Conservation (phyloP, 164 flowering plant genomes). For the Kalanchoe fedtschenkoi region DNA sequence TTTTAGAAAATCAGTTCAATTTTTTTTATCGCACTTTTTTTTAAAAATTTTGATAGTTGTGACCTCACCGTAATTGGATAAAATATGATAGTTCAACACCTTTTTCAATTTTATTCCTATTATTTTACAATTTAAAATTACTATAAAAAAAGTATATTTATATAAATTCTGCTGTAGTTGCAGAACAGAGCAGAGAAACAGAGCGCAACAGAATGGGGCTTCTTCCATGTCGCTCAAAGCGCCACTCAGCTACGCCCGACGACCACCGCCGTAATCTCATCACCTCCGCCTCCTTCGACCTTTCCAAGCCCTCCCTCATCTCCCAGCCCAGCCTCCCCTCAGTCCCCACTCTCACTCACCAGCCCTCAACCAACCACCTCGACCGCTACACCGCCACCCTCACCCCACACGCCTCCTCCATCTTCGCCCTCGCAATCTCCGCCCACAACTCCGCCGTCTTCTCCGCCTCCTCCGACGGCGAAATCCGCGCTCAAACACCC, state of each 20-base stretch:
- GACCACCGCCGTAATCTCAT: background rate
- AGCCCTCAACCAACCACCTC: constrained; percentile 1
- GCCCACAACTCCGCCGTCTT: constrained; percentile 30
- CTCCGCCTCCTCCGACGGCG: constrained; percentile 33
- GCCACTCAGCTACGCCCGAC: no score
- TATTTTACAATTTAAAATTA: no score
- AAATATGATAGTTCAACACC: no score
- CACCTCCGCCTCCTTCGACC: no score
- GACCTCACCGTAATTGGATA: no score
- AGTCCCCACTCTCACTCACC: constrained; percentile 15
- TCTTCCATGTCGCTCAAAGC: background rate
- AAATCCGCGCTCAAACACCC: constrained; percentile 5
- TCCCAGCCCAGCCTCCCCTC: constrained; percentile 15
- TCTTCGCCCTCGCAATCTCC: constrained; percentile 30
- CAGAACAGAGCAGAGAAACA: background rate
- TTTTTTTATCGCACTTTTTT: no score
- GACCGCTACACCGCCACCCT: constrained; percentile 35
- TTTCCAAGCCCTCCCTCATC: constrained; percentile 6
- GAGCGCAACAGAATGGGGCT: background rate
- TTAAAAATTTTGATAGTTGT: no score
- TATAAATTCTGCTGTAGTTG: no score
- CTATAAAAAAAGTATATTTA: no score
- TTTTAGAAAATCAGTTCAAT: no score
- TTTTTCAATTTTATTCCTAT: no score
- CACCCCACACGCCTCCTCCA: constrained; percentile 32